Percentiles rank a stretch among this genome's conserved stretches.
Evolutionary conservation across 176 grass and related monocot genomes (phyloP).

Genomic region (Avena sativa): DNA sequence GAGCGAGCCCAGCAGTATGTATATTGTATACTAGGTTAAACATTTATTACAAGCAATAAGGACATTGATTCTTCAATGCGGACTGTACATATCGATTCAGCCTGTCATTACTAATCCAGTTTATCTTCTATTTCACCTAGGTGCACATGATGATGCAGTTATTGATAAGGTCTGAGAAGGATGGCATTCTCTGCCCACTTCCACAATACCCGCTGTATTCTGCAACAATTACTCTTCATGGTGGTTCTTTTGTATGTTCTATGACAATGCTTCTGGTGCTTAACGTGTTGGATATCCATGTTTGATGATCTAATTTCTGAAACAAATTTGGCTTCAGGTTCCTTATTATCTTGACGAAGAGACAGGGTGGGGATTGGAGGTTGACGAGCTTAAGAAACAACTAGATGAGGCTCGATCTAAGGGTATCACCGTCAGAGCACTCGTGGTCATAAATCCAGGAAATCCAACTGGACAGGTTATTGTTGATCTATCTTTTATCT

Average conservation of each 20-base stretch:
- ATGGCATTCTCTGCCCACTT: conserved; percentile 96
- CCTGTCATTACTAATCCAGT: conserved; percentile 35
- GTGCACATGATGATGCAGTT: conserved; percentile 99
- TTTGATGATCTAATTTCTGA: conserved; percentile 29
- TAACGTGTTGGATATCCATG: background rate
- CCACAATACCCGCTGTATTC: conserved; percentile 97
- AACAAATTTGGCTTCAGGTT: conserved; percentile 65
- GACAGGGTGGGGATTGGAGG: conserved; percentile 83
- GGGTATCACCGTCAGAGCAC: conserved; percentile 82
- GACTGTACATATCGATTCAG: background rate
- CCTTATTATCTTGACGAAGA: conserved; percentile 86
- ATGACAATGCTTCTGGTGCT: conserved; percentile 17
- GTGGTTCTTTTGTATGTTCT: conserved; percentile 94
- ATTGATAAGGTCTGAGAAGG: conserved; percentile 89
- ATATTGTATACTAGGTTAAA: conserved; percentile 25
- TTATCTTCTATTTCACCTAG: conserved; percentile 49
- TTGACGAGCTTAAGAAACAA: conserved; percentile 83
- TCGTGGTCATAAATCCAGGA: conserved; percentile 96
- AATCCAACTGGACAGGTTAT: conserved; percentile 92
- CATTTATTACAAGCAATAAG: conserved; percentile 26
- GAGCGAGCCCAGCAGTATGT: conserved; percentile 90
- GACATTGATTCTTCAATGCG: background rate
- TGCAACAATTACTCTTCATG: conserved; percentile 93
- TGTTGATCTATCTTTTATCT: conserved; percentile 38
- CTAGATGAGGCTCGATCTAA: conserved; percentile 82